phyloP scores from a whole-genome alignment of 768 basidiomycete species.

The Xerocomus potaroensis region DNA sequence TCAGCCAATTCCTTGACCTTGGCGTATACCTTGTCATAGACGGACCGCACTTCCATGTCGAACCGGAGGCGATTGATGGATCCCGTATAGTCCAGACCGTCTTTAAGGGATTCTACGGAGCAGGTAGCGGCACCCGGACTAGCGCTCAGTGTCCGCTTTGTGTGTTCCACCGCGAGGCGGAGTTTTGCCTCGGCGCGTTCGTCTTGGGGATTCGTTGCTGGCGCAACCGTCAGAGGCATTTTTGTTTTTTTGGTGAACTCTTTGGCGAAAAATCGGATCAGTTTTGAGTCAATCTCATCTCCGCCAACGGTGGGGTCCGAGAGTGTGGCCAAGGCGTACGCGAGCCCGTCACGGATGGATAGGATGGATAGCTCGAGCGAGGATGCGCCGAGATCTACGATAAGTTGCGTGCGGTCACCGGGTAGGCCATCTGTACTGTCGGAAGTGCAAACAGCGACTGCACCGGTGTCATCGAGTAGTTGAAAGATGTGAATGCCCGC shows the following conservation, averaged over 20 bases:
- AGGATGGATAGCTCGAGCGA: slow-evolving; percentile 66
- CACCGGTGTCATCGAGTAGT: slow-evolving; percentile 83
- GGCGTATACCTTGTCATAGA: slow-evolving; percentile 54
- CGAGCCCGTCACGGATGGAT: slow-evolving; percentile 71
- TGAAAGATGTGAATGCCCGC: slow-evolving; percentile 85
- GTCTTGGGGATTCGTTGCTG: slow-evolving; percentile 55
- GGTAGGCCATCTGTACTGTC: slow-evolving; percentile 37
- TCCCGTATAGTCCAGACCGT: slow-evolving; percentile 86
- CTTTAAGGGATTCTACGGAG: slow-evolving; percentile 91
- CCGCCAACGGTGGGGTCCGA: slow-evolving; percentile 51
- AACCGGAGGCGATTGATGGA: slow-evolving; percentile 54
- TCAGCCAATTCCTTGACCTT: slow-evolving; percentile 52
- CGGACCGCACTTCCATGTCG: slow-evolving; percentile 55
- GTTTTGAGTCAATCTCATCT: slow-evolving; percentile 70
- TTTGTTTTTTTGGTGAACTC: slow-evolving; percentile 98
- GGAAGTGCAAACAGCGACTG: slow-evolving; percentile 56
- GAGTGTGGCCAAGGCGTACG: slow-evolving; percentile 55
- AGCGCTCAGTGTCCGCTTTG: slow-evolving; percentile 89
- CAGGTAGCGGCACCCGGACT: slow-evolving; percentile 84
- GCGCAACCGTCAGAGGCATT: slow-evolving; percentile 59
- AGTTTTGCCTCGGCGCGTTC: slow-evolving; percentile 92
- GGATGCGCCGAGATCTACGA: slow-evolving; percentile 80
- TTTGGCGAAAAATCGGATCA: slow-evolving; percentile 88
- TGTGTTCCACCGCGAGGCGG: slow-evolving; percentile 87
- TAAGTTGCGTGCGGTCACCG: slow-evolving; percentile 69